Conservation (phyloP, 768 basidiomycete genomes). For the Mycena capillaripes region DNA sequence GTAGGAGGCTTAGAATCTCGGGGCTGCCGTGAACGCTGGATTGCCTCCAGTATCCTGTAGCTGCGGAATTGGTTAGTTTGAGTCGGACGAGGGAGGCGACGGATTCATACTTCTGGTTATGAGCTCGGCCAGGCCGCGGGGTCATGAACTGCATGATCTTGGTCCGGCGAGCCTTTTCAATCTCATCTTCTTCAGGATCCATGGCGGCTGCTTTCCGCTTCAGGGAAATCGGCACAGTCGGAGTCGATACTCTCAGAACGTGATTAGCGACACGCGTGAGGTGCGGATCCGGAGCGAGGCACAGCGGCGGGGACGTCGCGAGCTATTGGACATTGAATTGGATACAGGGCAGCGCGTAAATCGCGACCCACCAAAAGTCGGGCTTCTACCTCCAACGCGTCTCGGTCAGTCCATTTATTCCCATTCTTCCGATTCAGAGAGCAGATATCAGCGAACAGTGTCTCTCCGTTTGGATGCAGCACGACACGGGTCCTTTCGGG, state of each 20-base stretch:
- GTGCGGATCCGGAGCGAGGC: constrained; percentile 85
- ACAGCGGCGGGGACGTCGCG: constrained; percentile 81
- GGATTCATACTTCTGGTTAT: constrained; percentile 63
- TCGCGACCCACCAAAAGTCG: constrained; percentile 71
- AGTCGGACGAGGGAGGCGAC: constrained; percentile 12
- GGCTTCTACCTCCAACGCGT: constrained; percentile 82
- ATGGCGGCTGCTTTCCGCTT: constrained; percentile 82
- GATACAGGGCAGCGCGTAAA: constrained; percentile 11
- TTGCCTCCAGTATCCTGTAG: constrained; percentile 70
- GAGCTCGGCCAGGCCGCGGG: constrained; percentile 64
- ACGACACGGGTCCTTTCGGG: constrained; percentile 79
- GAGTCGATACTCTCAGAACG: constrained; percentile 78
- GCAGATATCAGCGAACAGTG: constrained; percentile 85
- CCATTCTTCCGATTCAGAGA: constrained; percentile 71
- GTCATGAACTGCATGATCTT: constrained; percentile 89
- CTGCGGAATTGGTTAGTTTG: constrained; percentile 47
- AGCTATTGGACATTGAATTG: constrained; percentile 58
- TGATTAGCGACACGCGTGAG: constrained; percentile 83
- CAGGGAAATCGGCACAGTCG: constrained; percentile 78
- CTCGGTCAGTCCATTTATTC: constrained; percentile 75
- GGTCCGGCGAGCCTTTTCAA: constrained; percentile 76
- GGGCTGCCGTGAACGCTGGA: constrained; percentile 44
- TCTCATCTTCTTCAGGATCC: constrained; percentile 83
- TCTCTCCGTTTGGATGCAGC: constrained; percentile 83
- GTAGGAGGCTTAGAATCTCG: constrained; percentile 30